Evolutionary conservation across 2,329 filamentous ascomycete species (phyloP).

Genomic region (Calonectria naviculata): DNA sequence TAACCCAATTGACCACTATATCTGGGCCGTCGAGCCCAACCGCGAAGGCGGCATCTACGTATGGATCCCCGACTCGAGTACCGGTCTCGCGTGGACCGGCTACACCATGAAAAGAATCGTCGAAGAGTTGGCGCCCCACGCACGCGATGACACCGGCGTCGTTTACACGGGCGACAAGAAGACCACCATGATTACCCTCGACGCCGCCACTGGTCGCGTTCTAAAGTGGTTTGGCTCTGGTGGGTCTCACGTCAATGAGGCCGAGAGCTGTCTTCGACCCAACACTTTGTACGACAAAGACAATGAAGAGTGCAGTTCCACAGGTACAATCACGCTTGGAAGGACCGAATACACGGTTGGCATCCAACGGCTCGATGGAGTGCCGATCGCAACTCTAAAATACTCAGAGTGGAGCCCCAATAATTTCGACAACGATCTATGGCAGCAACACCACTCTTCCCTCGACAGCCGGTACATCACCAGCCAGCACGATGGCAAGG

Average conservation of each 20-base stretch:
- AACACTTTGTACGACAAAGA: slow-evolving; percentile 74
- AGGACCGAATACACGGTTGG: slow-evolving; percentile 90
- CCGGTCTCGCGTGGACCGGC: slow-evolving; percentile 73
- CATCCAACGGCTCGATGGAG: slow-evolving; percentile 80
- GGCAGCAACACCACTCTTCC: slow-evolving; percentile 81
- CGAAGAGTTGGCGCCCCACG: slow-evolving; percentile 84
- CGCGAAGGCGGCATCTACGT: slow-evolving; percentile 89
- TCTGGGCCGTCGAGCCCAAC: slow-evolving; percentile 96
- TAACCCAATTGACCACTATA: slow-evolving; percentile 81
- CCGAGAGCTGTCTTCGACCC: slow-evolving; percentile 79
- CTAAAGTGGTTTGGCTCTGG: slow-evolving; percentile 85
- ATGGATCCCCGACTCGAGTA: slow-evolving; percentile 74
- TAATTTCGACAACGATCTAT: slow-evolving; percentile 87
- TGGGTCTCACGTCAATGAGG: slow-evolving; percentile 74
- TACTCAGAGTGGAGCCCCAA: slow-evolving; percentile 97
- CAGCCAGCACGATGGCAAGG: slow-evolving; percentile 83
- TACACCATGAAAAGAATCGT: slow-evolving; percentile 88
- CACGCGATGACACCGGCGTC: slow-evolving; percentile 78
- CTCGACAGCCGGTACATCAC: slow-evolving; percentile 93
- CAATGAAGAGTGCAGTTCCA: slow-evolving; percentile 81
- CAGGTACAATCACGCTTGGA: slow-evolving; percentile 84
- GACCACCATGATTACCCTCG: slow-evolving; percentile 88
- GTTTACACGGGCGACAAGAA: slow-evolving; percentile 94
- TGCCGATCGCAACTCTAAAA: slow-evolving; percentile 86
- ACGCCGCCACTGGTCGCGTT: slow-evolving; percentile 85